Evolutionary conservation across 2,329 filamentous ascomycete genomes (phyloP).

Genomic region (Aschersonia sp.): DNA sequence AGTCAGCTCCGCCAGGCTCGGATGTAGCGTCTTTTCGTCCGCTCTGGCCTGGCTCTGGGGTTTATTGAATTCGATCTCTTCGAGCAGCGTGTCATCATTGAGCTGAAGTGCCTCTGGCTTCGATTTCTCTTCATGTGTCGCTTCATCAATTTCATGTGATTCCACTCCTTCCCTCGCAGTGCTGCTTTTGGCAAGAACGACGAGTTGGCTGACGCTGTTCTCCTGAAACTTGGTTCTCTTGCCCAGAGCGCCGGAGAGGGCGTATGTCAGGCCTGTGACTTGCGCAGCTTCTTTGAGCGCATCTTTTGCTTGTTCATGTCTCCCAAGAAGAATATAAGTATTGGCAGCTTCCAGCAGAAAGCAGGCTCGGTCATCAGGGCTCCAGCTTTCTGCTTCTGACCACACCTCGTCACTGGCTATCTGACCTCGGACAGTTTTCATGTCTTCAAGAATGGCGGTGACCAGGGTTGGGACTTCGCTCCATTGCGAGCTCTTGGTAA

Average conservation of each 20-base stretch:
- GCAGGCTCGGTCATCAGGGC: slow-evolving; percentile 40
- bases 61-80: slow-evolving; percentile 67
- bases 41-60: slow-evolving; percentile 25
- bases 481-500: slow-evolving; percentile 42
- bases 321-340: slow-evolving; percentile 70
- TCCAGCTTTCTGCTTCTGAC: slow-evolving; percentile 22
- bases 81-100: slow-evolving; percentile 86
- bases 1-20: slow-evolving; percentile 47
- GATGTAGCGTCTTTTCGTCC: slow-evolving; percentile 33
- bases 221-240: slow-evolving; percentile 73
- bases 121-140: slow-evolving; percentile 8
- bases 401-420: slow-evolving; percentile 22
- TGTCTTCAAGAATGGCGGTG: slow-evolving; percentile 27
- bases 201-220: slow-evolving; percentile 70
- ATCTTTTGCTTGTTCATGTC: slow-evolving; percentile 58
- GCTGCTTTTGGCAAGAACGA: slow-evolving; percentile 73
- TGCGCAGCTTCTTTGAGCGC: slow-evolving; percentile 54
- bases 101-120: slow-evolving; percentile 58
- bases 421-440: slow-evolving; percentile 25
- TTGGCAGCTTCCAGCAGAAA: slow-evolving; percentile 74
- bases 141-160: neutral
- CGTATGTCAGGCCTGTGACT: slow-evolving; percentile 62
- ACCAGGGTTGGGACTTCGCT: slow-evolving; percentile 44
- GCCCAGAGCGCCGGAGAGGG: slow-evolving; percentile 71
- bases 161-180: neutral